Evolutionary conservation across 2,329 filamentous ascomycete genomes (phyloP).

Genomic region (Pseudogymnoascus sp.): DNA sequence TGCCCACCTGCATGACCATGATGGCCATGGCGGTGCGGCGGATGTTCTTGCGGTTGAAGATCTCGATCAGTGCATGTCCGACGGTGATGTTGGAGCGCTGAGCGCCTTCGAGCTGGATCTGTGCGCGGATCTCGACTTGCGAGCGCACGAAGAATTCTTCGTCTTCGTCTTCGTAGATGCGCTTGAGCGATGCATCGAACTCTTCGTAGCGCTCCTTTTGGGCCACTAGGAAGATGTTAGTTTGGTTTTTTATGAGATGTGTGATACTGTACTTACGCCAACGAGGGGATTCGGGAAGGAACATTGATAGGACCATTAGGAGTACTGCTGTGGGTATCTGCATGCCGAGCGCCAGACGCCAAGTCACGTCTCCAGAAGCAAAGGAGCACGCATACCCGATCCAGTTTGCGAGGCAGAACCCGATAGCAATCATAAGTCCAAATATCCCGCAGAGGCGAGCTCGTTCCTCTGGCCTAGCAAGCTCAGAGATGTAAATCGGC

Average conservation of each 20-base stretch:
- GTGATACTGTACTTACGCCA: constrained; percentile 13
- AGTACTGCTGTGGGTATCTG: constrained; percentile 21
- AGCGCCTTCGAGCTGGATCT: constrained; percentile 21
- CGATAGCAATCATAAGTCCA: constrained; percentile 23
- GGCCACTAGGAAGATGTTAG: constrained; percentile 12
- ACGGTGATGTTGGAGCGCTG: constrained; percentile 3
- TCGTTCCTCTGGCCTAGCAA: constrained; percentile 17
- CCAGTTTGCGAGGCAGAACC: constrained; percentile 20
- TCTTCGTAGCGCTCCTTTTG: constrained; percentile 23
- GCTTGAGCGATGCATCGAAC: constrained; percentile 22
- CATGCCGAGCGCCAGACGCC: constrained; percentile 24
- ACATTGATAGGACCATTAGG: constrained; percentile 14
- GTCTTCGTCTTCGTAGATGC: constrained; percentile 22
- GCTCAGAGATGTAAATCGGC: constrained; percentile 21
- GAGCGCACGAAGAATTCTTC: constrained; percentile 21
- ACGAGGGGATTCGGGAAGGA: constrained; percentile 16
- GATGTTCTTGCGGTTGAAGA: constrained; percentile 27
- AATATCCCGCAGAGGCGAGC: constrained; percentile 19
- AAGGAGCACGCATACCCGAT: constrained; percentile 20
- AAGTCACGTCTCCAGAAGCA: constrained; percentile 19
- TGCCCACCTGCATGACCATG: constrained; percentile 28
- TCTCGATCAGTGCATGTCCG: constrained; percentile 14
- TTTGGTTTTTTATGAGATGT: not conserved
- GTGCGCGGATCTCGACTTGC: constrained; percentile 22
- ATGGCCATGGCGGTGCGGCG: constrained; percentile 25